Conservation (phyloP, 2,329 filamentous ascomycete genomes). For the Aspergillus fructus region DNA sequence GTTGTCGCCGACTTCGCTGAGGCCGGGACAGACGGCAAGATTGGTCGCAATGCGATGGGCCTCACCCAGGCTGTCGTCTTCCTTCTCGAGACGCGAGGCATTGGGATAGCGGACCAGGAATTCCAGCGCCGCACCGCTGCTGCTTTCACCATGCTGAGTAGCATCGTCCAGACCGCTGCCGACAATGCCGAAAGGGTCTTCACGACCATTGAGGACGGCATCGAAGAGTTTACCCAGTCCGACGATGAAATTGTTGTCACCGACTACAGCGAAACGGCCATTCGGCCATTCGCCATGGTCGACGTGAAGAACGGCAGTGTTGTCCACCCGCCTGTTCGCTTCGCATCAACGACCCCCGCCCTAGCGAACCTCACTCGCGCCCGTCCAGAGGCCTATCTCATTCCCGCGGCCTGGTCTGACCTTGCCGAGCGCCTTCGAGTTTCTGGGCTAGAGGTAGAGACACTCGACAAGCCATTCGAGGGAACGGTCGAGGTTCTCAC, state of each 20-base stretch:
- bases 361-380: conserved; percentile 6
- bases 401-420: conserved; percentile 1
- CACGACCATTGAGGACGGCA: conserved; percentile 4
- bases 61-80: conserved; percentile 7
- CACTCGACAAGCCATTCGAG: conserved; percentile 1
- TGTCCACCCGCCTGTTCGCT: conserved; percentile 4
- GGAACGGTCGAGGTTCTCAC: conserved; percentile 4
- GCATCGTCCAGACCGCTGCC: conserved; percentile 6
- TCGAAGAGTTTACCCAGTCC: not conserved
- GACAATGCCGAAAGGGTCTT: conserved; percentile 1
- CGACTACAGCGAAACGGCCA: not conserved
- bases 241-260: not conserved
- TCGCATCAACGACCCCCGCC: conserved; percentile 6
- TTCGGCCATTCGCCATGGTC: conserved; percentile 5
- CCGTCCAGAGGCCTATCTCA: conserved; percentile 6
- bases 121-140: conserved; percentile 6
- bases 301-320: conserved; percentile 3
- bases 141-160: conserved; percentile 3
- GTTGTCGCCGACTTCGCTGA: conserved; percentile 6
- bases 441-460: not conserved
- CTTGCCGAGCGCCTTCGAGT: conserved; percentile 1
- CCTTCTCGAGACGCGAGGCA: conserved; percentile 6
- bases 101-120: conserved; percentile 5
- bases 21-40: conserved; percentile 6
- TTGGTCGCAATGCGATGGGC: conserved; percentile 9